Base-by-base conservation (phyloP, 768 basidiomycete species). In the Lactifluus pinguis region DNA sequence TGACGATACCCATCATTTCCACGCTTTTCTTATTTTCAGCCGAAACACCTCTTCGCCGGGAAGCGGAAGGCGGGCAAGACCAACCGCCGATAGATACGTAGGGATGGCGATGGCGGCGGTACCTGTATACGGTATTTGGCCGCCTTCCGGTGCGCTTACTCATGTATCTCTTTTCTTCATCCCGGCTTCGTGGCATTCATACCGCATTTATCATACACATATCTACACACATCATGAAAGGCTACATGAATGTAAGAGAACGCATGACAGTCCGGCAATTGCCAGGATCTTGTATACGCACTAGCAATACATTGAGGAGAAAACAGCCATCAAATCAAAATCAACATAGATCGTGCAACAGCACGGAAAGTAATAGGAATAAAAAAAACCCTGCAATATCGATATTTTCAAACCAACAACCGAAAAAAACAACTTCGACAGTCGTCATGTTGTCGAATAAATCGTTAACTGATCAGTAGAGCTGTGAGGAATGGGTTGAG, bases 11-110 rank as follows among this genome's bases (percentile, higher is more conserved):
- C 21, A 61, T 50, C 61, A 14, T 53, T 50, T 49, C 10, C 63
- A 4, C 50, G 39, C 10, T 38, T 38, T 36, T 39, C 4, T 39
- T 50, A 63, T 65, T 38, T 61, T 25, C 62, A 93, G 91, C 92
- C 92, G 52, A 92, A 89, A 71, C 89, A 92, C 76, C 73, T 94
- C 60, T 93, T 85, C 69, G 74, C 89, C 60, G 92, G 92, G 30
- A 92, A 94, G 73, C 84, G 91, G 66, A 87, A 90, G 71, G 81
- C 74, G 29, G 91, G 91, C 68, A 93, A 92, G 76, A 92, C 89
- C 49, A 77, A 82, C 71, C 82, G 91, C 71, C 78, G 87, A 71
- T 89, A 73, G 80, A 65, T 14, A 17, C 54, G 10, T 10, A 38
- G 14, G 41, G n/a, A 45, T 41, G 10, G 19, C 30, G 15, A 11